A percentile compares a stretch with the other conserved stretches of the same genome.
phyloP scores from a whole-genome alignment of 352 stramenopile genomes.

The Globisporangium sylvaticum region DNA sequence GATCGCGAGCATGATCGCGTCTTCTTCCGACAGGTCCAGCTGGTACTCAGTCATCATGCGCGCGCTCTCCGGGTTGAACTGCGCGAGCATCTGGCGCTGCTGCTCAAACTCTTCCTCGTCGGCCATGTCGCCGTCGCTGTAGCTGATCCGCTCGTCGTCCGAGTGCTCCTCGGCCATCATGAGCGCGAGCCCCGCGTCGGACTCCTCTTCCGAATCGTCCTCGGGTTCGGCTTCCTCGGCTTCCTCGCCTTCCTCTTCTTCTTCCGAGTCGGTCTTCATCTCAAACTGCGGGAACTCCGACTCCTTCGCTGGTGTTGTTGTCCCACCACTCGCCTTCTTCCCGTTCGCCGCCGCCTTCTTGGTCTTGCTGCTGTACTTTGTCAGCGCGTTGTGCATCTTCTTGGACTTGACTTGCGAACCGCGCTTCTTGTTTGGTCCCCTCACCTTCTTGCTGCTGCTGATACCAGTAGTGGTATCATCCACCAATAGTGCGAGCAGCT shows the following conservation, averaged over 20 bases:
- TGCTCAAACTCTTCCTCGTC: conserved; percentile 19
- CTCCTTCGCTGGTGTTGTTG: background rate
- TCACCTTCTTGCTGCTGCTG: conserved; percentile 17
- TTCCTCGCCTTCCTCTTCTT: conserved; percentile 31
- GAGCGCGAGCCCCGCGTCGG: conserved; percentile 27
- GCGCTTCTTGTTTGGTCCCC: conserved; percentile 28
- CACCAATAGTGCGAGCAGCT: conserved; percentile 4
- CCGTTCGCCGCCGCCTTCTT: conserved; percentile 2
- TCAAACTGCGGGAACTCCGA: conserved; percentile 16
- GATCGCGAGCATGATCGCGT: conserved; percentile 38
- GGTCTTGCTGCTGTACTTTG: conserved; percentile 35
- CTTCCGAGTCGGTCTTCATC: conserved; percentile 10
- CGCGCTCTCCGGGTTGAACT: conserved; percentile 29
- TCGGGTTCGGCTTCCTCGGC: conserved; percentile 29
- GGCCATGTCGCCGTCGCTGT: conserved; percentile 35
- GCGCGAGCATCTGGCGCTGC: conserved; percentile 10
- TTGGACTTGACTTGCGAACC: conserved; percentile 32
- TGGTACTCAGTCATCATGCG: conserved; percentile 36
- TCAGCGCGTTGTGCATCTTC: conserved; percentile 28
- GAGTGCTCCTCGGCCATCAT: conserved; percentile 53
- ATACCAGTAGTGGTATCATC: background rate
- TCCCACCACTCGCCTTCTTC: background rate
- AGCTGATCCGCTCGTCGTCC: conserved; percentile 47
- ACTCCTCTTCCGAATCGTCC: conserved; percentile 19
- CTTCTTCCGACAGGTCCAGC: conserved; percentile 39